phyloP scores from a whole-genome alignment of 2,329 filamentous ascomycete species.

The Neonectria neomacrospora region DNA sequence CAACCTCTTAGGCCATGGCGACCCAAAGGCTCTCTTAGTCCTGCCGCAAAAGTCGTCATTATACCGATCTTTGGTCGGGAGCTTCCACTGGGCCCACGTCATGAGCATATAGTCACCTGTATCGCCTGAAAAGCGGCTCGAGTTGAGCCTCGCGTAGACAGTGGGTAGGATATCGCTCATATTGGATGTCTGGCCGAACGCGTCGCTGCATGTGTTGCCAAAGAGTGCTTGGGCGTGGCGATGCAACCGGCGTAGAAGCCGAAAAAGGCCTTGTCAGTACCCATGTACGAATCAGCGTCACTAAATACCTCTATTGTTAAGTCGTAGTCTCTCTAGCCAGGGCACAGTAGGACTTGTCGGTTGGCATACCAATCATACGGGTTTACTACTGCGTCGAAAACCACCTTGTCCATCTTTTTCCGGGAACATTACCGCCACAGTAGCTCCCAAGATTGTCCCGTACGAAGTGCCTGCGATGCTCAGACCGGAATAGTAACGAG shows the following conservation, averaged over 20 bases:
- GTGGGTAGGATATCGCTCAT: slow-evolving; percentile 45
- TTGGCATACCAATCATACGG: slow-evolving; percentile 46
- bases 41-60: slow-evolving; percentile 47
- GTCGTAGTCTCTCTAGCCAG: too few relatives aligned
- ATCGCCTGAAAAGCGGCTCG: slow-evolving; percentile 46
- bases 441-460: slow-evolving; percentile 52
- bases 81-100: slow-evolving; percentile 52
- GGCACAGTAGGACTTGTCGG: slow-evolving; percentile 27
- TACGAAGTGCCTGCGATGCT: slow-evolving; percentile 46
- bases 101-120: slow-evolving; percentile 27
- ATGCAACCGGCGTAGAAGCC: slow-evolving; percentile 42
- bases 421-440: slow-evolving; percentile 54
- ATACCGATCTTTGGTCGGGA: slow-evolving; percentile 52
- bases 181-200: slow-evolving; percentile 37
- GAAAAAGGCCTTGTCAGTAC: slow-evolving; percentile 43
- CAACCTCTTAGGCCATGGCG: too few relatives aligned
- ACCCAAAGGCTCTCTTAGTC: slow-evolving; percentile 33
- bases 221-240: slow-evolving; percentile 23
- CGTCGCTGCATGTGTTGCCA: slow-evolving; percentile 52
- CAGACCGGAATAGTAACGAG: not conserved
- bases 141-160: slow-evolving; percentile 36
- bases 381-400: slow-evolving; percentile 49
- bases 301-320: slow-evolving; percentile 21
- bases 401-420: slow-evolving; percentile 46
- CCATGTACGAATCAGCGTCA: slow-evolving; percentile 39